Conservation (phyloP, 495 filamentous ascomycete genomes). For the Amniculicola lignicola region DNA sequence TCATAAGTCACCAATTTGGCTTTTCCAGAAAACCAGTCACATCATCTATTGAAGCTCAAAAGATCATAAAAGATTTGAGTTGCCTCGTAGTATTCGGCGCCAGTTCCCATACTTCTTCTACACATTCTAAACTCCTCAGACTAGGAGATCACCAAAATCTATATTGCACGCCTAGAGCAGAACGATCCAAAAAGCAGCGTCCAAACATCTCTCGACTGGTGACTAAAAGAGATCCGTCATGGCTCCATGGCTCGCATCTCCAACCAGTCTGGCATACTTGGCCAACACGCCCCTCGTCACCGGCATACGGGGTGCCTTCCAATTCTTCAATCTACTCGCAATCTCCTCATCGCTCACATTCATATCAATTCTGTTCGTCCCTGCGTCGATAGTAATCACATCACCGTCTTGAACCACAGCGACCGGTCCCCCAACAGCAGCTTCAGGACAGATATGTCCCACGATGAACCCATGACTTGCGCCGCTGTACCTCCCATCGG, state of each 20-base stretch:
- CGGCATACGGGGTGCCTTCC: constrained; percentile 68
- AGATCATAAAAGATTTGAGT: no score
- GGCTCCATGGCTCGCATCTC: constrained; percentile 67
- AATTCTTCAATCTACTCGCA: constrained; percentile 59
- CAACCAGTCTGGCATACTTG: constrained; percentile 79
- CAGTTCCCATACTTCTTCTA: no score
- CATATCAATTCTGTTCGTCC: constrained; percentile 70
- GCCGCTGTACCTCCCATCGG: constrained; percentile 87
- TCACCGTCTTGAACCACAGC: constrained; percentile 79
- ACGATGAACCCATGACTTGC: constrained; percentile 96
- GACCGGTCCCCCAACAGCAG: constrained; percentile 78
- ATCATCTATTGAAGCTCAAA: no score
- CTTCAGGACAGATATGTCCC: constrained; percentile 91
- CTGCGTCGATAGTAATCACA: constrained; percentile 80
- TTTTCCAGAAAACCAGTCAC: no score
- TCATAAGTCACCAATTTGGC: no score
- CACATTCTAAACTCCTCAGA: no score
- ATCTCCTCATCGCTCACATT: constrained; percentile 76
- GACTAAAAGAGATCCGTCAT: constrained; percentile 47
- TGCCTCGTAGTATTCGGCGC: no score
- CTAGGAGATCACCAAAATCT: no score
- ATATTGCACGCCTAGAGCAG: no score
- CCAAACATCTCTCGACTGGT: no score
- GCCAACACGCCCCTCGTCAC: constrained; percentile 86
- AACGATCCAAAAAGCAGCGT: no score